These are phyloP conservation scores for Solanum paucissectum DNA, from an alignment of 257 asterid genomes.

Conservation along the genomic window DNA sequence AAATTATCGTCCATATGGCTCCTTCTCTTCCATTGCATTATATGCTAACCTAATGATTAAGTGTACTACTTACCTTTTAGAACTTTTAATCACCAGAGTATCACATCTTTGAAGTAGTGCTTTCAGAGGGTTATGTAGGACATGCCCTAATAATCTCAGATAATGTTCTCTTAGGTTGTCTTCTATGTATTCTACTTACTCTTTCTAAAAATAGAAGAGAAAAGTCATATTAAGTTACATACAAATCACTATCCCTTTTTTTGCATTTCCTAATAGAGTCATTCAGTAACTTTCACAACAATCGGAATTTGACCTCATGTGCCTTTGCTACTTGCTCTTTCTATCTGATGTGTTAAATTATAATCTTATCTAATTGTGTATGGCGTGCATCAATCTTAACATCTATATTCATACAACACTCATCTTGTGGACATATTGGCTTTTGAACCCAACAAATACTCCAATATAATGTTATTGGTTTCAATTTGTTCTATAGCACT, in stretches of 20 bases:
- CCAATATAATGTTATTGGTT: not conserved
- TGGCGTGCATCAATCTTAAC: not conserved
- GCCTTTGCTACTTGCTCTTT: not conserved
- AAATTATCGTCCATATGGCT: not conserved
- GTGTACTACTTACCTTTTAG: not conserved
- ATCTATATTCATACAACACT: not conserved
- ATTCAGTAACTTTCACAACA: not conserved
- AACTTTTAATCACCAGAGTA: not conserved
- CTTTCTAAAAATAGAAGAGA: not conserved
- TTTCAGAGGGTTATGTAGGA: not conserved
- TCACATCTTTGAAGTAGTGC: not conserved
- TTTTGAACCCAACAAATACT: not conserved
- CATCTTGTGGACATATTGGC: not conserved
- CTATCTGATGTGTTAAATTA: not conserved
- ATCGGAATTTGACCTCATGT: not conserved
- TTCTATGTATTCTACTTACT: not conserved
- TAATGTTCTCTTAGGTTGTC: not conserved
- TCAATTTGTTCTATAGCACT: not conserved
- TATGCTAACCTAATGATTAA: not conserved
- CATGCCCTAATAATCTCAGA: not conserved
- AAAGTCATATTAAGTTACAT: not conserved
- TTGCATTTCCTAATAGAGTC: not conserved
- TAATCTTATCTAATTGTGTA: not conserved
- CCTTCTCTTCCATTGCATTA: not conserved
- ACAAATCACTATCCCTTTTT: not conserved